Conservation (phyloP, 1,284 basidiomycete genomes). For the Leccinum griseonigrum region DNA sequence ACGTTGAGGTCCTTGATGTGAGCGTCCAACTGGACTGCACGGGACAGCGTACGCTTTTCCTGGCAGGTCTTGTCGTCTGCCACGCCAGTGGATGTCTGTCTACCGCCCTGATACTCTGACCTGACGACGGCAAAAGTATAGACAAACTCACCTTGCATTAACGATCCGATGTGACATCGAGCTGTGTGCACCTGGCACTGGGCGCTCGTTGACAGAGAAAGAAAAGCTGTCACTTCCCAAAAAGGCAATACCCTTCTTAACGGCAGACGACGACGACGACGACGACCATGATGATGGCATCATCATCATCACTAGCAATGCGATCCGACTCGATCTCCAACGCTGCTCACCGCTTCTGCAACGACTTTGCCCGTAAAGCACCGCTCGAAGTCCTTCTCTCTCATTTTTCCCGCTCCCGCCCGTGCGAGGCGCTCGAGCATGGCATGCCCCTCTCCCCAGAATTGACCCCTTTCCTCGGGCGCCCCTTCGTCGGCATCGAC, state of each 20-base stretch:
- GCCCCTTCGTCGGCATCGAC: slow-evolving; percentile 42
- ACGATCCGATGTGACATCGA: neutral
- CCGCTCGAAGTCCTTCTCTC: slow-evolving; percentile 42
- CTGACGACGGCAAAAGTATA: neutral
- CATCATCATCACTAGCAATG: no score
- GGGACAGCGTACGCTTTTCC: slow-evolving; percentile 48
- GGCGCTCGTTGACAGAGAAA: neutral
- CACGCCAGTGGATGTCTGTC: slow-evolving; percentile 9
- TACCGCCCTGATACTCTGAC: neutral
- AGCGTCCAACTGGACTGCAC: slow-evolving; percentile 53
- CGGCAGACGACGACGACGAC: slow-evolving; percentile 17
- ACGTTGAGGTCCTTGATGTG: slow-evolving; percentile 73
- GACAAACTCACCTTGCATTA: slow-evolving; percentile 14
- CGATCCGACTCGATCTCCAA: slow-evolving; percentile 29
- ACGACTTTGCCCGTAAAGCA: slow-evolving; percentile 47
- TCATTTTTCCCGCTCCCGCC: slow-evolving; percentile 49
- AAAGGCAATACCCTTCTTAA: neutral
- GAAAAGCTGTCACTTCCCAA: neutral
- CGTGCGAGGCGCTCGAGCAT: slow-evolving; percentile 50
- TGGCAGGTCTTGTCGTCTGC: slow-evolving; percentile 16
- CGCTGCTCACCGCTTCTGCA: slow-evolving; percentile 50
- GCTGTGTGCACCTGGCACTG: no score
- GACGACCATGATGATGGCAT: no score
- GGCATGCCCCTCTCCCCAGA: slow-evolving; percentile 45
- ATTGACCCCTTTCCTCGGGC: slow-evolving; percentile 61